phyloP scores from a whole-genome alignment of 805 yeast genomes.

The Candida wancherniae region DNA sequence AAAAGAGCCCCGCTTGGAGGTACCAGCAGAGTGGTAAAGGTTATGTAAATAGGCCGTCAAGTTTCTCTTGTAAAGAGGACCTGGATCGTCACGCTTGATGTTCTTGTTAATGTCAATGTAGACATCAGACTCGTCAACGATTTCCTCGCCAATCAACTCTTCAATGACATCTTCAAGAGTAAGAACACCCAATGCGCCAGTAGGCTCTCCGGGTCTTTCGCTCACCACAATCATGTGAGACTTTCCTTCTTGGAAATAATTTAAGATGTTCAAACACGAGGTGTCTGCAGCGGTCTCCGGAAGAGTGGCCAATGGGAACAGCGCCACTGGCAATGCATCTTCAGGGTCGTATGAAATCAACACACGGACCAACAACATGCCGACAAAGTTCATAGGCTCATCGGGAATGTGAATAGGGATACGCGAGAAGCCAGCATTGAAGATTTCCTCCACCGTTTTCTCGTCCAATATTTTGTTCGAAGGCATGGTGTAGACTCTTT shows the following conservation, averaged over 20 bases:
- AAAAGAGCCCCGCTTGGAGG: slow-evolving; percentile 39
- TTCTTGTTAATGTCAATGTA: slow-evolving; percentile 86
- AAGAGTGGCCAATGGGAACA: slow-evolving; percentile 90
- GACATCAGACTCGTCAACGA: slow-evolving; percentile 94
- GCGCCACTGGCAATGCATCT: slow-evolving; percentile 86
- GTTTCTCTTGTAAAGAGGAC: slow-evolving; percentile 67
- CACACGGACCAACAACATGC: slow-evolving; percentile 90
- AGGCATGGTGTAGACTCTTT: slow-evolving; percentile 81
- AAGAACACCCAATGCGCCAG: slow-evolving; percentile 85
- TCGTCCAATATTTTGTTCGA: slow-evolving; percentile 82
- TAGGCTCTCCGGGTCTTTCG: slow-evolving; percentile 73
- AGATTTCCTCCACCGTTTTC: slow-evolving; percentile 77
- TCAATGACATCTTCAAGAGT: slow-evolving; percentile 98
- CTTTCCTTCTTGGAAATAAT: slow-evolving; percentile 96
- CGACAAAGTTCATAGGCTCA: slow-evolving; percentile 87
- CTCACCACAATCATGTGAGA: slow-evolving; percentile 95
- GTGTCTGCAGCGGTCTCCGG: slow-evolving; percentile 93
- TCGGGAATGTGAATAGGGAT: slow-evolving; percentile 90
- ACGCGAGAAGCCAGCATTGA: slow-evolving; percentile 91
- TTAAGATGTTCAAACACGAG: slow-evolving; percentile 87
- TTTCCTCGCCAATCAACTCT: slow-evolving; percentile 95
- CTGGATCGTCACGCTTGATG: slow-evolving; percentile 72
- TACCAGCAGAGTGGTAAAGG: slow-evolving; percentile 38
- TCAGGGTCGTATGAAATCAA: slow-evolving; percentile 95
- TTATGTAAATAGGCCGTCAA: slow-evolving; percentile 65